A percentile compares a stretch with the other conserved stretches of the same genome.
phyloP scores from a whole-genome alignment of 108 stramenopile genomes.

The Stephanodiscus minutulus region DNA sequence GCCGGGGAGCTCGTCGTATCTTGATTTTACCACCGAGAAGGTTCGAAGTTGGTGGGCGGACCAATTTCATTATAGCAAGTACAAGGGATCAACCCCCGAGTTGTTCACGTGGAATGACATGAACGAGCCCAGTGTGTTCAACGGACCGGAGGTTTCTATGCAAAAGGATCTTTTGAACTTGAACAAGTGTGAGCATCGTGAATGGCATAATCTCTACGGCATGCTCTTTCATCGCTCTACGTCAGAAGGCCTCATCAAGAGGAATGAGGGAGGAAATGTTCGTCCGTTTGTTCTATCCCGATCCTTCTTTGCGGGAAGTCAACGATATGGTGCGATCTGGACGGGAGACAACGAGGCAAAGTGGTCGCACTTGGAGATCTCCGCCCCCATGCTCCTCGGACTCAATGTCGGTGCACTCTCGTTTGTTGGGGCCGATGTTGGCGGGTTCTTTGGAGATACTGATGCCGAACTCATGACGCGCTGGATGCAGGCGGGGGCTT shows the following conservation, averaged over 20 bases:
- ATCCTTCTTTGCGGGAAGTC: conserved; percentile 96
- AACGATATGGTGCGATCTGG: conserved; percentile 98
- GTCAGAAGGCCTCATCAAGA: conserved; percentile 83
- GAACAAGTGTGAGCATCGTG: conserved; percentile 93
- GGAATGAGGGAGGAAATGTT: conserved; percentile 66
- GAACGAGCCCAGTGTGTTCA: conserved; percentile 99
- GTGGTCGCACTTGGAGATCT: conserved; percentile 94
- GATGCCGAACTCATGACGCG: conserved; percentile 97
- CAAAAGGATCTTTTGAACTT: conserved; percentile 90
- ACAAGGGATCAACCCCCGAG: conserved; percentile 89
- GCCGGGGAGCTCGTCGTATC: conserved; percentile 98
- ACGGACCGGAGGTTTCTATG: conserved; percentile 99
- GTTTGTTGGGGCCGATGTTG: conserved; percentile 99
- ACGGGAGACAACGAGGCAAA: conserved; percentile 98
- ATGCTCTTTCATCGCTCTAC: conserved; percentile 98
- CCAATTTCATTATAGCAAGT: conserved; percentile 91
- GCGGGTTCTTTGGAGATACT: conserved; percentile 98
- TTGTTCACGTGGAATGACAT: conserved; percentile 99
- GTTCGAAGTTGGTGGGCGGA: conserved; percentile 98
- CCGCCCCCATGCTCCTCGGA: conserved; percentile 95
- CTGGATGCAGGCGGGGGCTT: conserved; percentile 99
- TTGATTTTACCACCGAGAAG: conserved; percentile 93
- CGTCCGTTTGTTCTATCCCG: conserved; percentile 97
- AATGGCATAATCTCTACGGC: conserved; percentile 99
- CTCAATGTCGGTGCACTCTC: conserved; percentile 91